A percentile compares a stretch with the other conserved stretches of the same genome.
Evolutionary conservation across 1,139 yeast species (phyloP).

Genomic region (Candida tropicalis): DNA sequence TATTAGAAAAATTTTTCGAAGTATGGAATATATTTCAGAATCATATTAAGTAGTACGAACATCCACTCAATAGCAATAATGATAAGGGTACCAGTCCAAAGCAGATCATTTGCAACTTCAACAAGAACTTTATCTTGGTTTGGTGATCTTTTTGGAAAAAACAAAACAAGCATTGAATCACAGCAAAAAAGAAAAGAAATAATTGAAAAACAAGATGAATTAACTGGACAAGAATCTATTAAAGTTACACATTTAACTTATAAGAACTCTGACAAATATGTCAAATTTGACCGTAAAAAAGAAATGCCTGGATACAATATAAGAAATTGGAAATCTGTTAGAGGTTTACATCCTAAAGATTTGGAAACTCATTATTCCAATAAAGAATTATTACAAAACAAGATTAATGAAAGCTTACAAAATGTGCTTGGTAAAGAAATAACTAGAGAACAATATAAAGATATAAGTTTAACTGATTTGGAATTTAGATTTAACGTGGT

Average conservation of each 20-base stretch:
- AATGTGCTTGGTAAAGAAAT: slow-evolving; percentile 19
- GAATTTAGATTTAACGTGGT: slow-evolving; percentile 58
- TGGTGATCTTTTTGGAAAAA: slow-evolving; percentile 17
- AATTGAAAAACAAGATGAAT: slow-evolving; percentile 44
- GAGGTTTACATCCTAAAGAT: slow-evolving; percentile 25
- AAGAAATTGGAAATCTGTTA: slow-evolving; percentile 36
- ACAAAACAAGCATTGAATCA: slow-evolving; percentile 11
- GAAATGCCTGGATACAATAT: slow-evolving; percentile 42
- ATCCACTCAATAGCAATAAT: neutral
- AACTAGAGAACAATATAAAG: slow-evolving; percentile 18
- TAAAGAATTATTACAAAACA: slow-evolving; percentile 25
- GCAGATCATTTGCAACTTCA: slow-evolving; percentile 15
- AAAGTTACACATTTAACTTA: slow-evolving; percentile 41
- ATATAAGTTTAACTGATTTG: slow-evolving; percentile 46
- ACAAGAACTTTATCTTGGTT: slow-evolving; percentile 14
- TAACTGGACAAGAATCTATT: slow-evolving; percentile 32
- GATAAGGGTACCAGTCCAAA: slow-evolving; percentile 8
- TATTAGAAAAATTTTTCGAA: neutral
- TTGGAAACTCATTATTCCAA: slow-evolving; percentile 33
- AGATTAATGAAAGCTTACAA: slow-evolving; percentile 30
- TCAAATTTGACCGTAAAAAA: slow-evolving; percentile 27
- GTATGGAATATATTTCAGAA: neutral
- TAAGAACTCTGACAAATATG: slow-evolving; percentile 36
- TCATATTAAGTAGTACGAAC: too few relatives aligned
- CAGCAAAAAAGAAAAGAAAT: slow-evolving; percentile 29